Evolutionary conservation across 495 filamentous ascomycete species (phyloP).

Genomic region (Penicillium canariense): DNA sequence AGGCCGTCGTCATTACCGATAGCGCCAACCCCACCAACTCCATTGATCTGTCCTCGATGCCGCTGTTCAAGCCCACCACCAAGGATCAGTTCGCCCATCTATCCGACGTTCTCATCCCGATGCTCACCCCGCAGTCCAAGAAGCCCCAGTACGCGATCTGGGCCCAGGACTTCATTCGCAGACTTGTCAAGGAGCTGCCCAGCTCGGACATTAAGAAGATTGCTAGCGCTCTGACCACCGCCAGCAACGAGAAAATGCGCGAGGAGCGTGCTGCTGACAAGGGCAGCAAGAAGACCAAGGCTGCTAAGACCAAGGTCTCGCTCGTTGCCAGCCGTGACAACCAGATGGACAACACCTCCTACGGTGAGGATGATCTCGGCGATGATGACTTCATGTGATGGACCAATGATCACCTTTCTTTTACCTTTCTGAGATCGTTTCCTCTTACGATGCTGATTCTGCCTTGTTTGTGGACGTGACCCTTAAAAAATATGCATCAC

Average conservation of each 20-base stretch:
- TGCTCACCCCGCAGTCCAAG: slow-evolving; percentile 71
- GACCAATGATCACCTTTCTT: slow-evolving; percentile 9
- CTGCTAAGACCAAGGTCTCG: slow-evolving; percentile 86
- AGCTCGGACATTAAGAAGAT: slow-evolving; percentile 96
- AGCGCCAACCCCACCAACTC: slow-evolving; percentile 68
- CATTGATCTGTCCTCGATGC: slow-evolving; percentile 74
- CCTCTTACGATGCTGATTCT: not conserved
- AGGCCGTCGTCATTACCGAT: slow-evolving; percentile 64
- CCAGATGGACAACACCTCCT: slow-evolving; percentile 66
- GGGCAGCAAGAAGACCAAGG: slow-evolving; percentile 94
- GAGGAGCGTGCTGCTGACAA: slow-evolving; percentile 96
- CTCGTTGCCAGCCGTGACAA: slow-evolving; percentile 68
- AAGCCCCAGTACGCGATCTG: slow-evolving; percentile 88
- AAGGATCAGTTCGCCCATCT: slow-evolving; percentile 80
- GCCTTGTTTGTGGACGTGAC: slow-evolving; percentile 8
- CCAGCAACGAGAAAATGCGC: slow-evolving; percentile 98
- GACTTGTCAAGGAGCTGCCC: slow-evolving; percentile 80
- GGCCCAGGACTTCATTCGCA: slow-evolving; percentile 85
- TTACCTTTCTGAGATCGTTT: slow-evolving; percentile 5
- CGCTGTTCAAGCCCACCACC: slow-evolving; percentile 84
- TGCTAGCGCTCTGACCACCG: slow-evolving; percentile 73
- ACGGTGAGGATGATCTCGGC: slow-evolving; percentile 75
- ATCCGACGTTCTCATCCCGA: slow-evolving; percentile 69
- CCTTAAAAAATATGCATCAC: slow-evolving; percentile 16
- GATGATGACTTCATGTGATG: slow-evolving; percentile 70